Evolutionary conservation across 2,329 filamentous ascomycete species (phyloP).

Genomic region (Thelonectria olida): DNA sequence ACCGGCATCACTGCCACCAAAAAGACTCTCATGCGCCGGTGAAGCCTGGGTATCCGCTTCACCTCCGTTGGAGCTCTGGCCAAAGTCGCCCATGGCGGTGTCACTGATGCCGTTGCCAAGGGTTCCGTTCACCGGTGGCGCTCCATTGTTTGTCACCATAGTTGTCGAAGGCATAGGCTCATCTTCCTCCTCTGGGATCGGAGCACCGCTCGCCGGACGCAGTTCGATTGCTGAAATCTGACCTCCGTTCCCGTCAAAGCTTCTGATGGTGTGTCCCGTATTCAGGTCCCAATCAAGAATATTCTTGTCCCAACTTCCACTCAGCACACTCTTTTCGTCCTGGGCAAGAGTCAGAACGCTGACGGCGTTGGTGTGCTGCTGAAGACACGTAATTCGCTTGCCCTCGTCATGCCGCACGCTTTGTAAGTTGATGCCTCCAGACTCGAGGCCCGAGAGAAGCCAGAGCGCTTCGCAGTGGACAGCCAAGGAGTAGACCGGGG

Average conservation of each 20-base stretch:
- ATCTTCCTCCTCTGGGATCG: conserved; percentile 78
- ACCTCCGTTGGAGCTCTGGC: conserved; percentile 36
- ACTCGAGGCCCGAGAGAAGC: conserved; percentile 90
- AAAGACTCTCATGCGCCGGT: conserved; percentile 81
- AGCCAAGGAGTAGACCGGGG: conserved; percentile 93
- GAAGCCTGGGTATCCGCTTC: conserved; percentile 66
- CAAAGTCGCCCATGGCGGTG: conserved; percentile 25
- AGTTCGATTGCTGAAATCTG: conserved; percentile 92
- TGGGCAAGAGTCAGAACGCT: conserved; percentile 84
- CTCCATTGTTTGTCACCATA: conserved; percentile 78
- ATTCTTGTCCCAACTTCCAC: conserved; percentile 95
- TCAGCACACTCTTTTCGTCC: conserved; percentile 88
- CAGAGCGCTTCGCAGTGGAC: conserved; percentile 90
- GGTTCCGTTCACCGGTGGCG: conserved; percentile 63
- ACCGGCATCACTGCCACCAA: conserved; percentile 80
- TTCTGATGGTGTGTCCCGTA: conserved; percentile 78
- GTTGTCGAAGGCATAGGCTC: conserved; percentile 71
- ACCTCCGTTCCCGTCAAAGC: conserved; percentile 79
- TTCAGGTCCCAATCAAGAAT: conserved; percentile 96
- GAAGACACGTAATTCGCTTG: conserved; percentile 83
- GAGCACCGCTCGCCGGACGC: conserved; percentile 77
- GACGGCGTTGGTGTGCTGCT: conserved; percentile 89
- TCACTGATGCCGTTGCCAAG: conserved; percentile 38
- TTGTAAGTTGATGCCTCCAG: conserved; percentile 91
- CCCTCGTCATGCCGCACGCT: conserved; percentile 95